Evolutionary conservation across 202 grass and related monocot genomes (phyloP).

Genomic region (Alloteropsis angusta): DNA sequence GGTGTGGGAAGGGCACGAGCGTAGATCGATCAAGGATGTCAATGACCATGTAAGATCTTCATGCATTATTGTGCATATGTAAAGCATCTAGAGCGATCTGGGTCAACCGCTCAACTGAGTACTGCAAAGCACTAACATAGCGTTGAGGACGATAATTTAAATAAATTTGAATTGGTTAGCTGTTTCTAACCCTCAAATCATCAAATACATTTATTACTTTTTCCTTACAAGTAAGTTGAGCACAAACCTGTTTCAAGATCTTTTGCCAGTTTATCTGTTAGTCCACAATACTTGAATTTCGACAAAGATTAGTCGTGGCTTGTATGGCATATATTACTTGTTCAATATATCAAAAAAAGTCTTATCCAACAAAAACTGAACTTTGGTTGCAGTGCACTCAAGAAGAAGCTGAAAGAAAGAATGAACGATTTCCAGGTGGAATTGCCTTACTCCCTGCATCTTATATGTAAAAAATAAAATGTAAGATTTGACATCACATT

Average conservation of each 20-base stretch:
- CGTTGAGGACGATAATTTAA: neutral
- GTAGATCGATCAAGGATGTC: conserved; percentile 82
- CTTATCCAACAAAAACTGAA: neutral
- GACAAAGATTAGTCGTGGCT: neutral
- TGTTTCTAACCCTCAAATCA: neutral
- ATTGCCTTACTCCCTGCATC: neutral
- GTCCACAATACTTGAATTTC: neutral
- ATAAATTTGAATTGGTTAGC: neutral
- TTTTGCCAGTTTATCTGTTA: neutral
- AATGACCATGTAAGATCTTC: conserved; percentile 60
- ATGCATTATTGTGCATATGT: conserved; percentile 1
- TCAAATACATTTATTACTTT: neutral
- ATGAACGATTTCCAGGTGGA: conserved; percentile 76
- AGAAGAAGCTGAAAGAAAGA: conserved; percentile 81
- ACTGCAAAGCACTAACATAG: neutral
- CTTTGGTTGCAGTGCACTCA: conserved; percentile 45
- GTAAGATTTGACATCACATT: neutral
- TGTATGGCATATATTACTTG: neutral
- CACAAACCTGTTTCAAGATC: neutral
- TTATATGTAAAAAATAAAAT: neutral
- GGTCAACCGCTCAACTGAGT: neutral
- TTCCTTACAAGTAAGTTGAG: neutral
- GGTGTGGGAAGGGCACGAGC: conserved; percentile 72
- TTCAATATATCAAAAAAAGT: neutral
- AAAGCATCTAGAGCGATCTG: neutral